Evolutionary conservation across 2,329 filamentous ascomycete species (phyloP), one percentile per base, ranked within the genome.

Genomic region (Diplodia sapinea): DNA sequence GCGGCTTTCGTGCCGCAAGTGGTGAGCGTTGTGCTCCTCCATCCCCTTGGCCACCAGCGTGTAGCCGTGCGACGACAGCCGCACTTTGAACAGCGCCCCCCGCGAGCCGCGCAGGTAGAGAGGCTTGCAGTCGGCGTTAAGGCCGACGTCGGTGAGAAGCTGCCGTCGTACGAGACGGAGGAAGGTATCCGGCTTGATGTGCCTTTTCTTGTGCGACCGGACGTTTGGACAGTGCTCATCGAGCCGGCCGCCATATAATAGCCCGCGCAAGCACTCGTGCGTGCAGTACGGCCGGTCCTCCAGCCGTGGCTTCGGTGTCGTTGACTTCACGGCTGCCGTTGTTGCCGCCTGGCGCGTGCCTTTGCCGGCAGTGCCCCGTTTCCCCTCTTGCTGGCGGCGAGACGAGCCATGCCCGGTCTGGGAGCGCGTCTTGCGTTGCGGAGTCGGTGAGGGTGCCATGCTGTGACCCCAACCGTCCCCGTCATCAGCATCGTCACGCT

Each of bases 11-110:
- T 64, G 52, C 56, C 66, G 7, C 1, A 74, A 67, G 51, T 69
- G 67, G 61, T 67, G 29, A 20, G 70, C 65, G 51, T 74, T 73
- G 64, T 72, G 54, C 43, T 65, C 38, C 17, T 70, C 61, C n/a
- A 71, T 82, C 26, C 78, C 78, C 70, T 85, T 84, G 61, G 76
- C 73, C 33, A 80, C 73, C 55, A 84, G 79, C 1, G 77, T 82
- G 72, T 84, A 84, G 68, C 80, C 77, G 69, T 82, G 77, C 2
- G 68, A 72, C 29, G 78, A 70, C 49, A 84, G 74, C 9, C 77
- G 80, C 4, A 84, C 71, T 65, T 76, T 73, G 70, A 84, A 84
- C 6, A 83, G 71, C 4, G 77, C 79, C 17, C 80, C 77, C 9
- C 77, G n/a, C n/a, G n/a, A n/a, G n/a, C n/a, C n/a, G n/a, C n/a